Base-by-base conservation (phyloP, 306 rosid genomes). In the Casuarina glauca region DNA sequence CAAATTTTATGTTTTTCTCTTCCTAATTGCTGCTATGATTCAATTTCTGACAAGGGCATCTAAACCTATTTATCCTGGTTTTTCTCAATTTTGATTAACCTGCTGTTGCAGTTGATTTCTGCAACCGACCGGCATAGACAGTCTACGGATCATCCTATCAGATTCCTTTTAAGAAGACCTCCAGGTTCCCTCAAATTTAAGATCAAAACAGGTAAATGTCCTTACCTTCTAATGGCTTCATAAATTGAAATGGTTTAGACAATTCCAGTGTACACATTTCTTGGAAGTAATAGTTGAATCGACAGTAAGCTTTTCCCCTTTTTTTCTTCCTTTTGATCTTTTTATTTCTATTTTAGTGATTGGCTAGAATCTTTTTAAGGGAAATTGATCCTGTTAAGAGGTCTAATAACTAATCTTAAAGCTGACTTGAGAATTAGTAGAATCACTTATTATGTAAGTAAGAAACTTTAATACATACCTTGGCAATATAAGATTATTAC, bases 81-180 rank as follows among this genome's bases (percentile, higher is more conserved):
- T 57, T 67, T 86, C 58, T 49, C 73, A 39, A 48, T 81, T 76
- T 71, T 55, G 60, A 70, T 55, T 70, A 74, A 62, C 36, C 39
- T 79, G n/a, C 70, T 61, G 43, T 76, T 78, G 84, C 96, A 95
- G 97, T 86, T 93, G 66, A 92, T 92, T 70, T 95, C 98, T 80
- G 93, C 97, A 9, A 81, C 88, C 1, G 97, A 93, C 75, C 90
- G 96, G 86, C 98, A 91, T 83, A 87, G 93, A 81, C 98, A 90
- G 73, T 89, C 98, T 52, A 87, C 97, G 17, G 98, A 95, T 52
- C 96, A 95, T 86, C 97, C 97, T 69, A 92, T 95, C 82, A 95
- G 91, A 89, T 95, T 95, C 90, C 91, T 93, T 78, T 83, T 91
- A 78, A 91, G 98, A 85, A 91, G 92, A 78, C 86, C 50, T 63